Base-by-base conservation (phyloP, 2,329 filamentous ascomycete genomes). In the Colletotrichum sp. region DNA sequence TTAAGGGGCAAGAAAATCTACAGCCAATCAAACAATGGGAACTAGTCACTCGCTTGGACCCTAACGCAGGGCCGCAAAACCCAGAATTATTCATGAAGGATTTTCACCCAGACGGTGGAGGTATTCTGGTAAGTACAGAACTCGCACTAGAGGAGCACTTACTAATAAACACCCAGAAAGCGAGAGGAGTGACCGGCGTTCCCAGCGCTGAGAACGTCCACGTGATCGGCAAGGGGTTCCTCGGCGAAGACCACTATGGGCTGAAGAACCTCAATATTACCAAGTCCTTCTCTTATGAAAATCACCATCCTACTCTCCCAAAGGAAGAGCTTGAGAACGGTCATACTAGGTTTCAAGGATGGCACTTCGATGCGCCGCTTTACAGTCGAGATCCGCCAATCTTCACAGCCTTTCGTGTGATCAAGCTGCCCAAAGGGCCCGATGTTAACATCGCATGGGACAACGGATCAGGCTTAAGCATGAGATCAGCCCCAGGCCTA, bases 361-460 rank as follows among this genome's bases (percentile, higher is more conserved):
- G 87, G 87, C 87, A 89, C 76, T 87, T 88, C 26, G 87, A 89
- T 73, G 87, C 86, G 5, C 86, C 87, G 3, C 81, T 88, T 1
- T 87, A 87, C 77, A 84, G 77, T 8, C 81, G 83, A 5, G 83
- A 87, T 39, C 86, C 86, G 1, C 83, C 86, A 3, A 85, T 83
- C 81, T 87, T 86, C 77, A 88, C 86, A 8, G 85, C 85, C 2
- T 81, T 88, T 4, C 84, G 85, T 10, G 84, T 82, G 44, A 69
- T 87, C 66, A 86, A 83, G 71, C 81, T 84, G 16, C 87, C 87
- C 4, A 82, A 79, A 5, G 79, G 81, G 10, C 83, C 83, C 0
- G 80, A 84, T n/a, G 77, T 87, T 24, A 85, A 82, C 5, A 81
- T 87, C 39, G 81, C 84, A 55, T 87, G 86, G 86, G 86, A 87